Percentiles rank a stretch among this genome's conserved stretches.
Conservation (phyloP, 305 asterid genomes). For the Rubia tinctorum region DNA sequence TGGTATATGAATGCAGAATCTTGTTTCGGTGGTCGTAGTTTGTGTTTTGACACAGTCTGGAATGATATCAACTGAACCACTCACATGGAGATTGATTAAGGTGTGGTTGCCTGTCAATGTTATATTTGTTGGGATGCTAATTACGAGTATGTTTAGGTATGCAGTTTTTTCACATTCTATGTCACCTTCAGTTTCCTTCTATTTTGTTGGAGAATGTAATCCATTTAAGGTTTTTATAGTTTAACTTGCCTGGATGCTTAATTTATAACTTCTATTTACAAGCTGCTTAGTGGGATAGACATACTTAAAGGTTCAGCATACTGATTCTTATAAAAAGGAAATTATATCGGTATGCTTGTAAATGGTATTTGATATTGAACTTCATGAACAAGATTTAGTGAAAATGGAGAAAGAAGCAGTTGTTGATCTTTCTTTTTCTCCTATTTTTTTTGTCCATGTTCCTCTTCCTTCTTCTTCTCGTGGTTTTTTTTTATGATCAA, state of each 20-base stretch:
- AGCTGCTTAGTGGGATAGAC: conserved; percentile 8
- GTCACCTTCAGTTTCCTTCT: neutral
- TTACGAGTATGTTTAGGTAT: conserved; percentile 98
- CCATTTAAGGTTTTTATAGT: neutral
- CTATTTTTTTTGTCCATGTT: neutral
- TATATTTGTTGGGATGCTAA: conserved; percentile 94
- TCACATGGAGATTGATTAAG: conserved; percentile 80
- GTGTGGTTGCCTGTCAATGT: conserved; percentile 92
- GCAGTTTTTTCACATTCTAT: conserved; percentile 18
- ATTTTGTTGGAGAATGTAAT: neutral
- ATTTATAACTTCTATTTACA: neutral
- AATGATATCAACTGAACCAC: conserved; percentile 70
- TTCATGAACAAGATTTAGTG: neutral
- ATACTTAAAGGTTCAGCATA: neutral
- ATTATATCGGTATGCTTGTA: neutral
- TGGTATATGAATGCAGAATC: conserved; percentile 56
- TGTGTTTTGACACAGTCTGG: conserved; percentile 57
- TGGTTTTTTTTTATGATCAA: conserved; percentile 4
- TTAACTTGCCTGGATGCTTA: neutral
- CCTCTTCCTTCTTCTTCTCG: neutral
- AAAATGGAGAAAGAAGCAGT: neutral
- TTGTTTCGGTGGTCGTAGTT: conserved; percentile 70
- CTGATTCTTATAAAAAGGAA: neutral
- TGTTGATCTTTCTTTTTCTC: neutral
- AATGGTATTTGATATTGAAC: neutral